These are phyloP conservation scores for Chenopodium formosanum DNA, from an alignment of 148 eudicot genomes.

Conservation along the genomic window DNA sequence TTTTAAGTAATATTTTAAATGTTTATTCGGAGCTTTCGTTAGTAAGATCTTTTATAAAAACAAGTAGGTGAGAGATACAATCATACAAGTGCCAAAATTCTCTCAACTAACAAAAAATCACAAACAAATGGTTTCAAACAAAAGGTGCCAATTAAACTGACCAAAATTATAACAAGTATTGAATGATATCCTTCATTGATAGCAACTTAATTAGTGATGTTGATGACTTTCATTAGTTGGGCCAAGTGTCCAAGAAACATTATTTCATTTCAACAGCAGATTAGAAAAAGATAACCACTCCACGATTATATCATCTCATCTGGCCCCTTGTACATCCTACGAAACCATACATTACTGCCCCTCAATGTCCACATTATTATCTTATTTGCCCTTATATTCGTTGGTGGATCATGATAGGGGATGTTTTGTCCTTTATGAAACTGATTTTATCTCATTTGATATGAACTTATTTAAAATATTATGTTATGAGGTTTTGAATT, in stretches of 20 bases:
- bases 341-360: too few relatives aligned
- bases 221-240: background rate
- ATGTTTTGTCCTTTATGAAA: too few relatives aligned
- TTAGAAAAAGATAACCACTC: background rate
- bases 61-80: background rate
- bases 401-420: background rate
- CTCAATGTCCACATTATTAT: too few relatives aligned
- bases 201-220: background rate
- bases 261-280: background rate
- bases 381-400: background rate
- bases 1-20: too few relatives aligned
- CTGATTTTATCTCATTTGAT: too few relatives aligned
- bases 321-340: too few relatives aligned
- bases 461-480: too few relatives aligned
- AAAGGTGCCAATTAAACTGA: background rate
- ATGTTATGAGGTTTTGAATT: too few relatives aligned
- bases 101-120: background rate
- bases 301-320: background rate
- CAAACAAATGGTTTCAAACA: background rate
- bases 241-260: background rate
- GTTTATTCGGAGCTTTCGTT: too few relatives aligned
- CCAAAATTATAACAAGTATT: background rate
- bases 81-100: background rate
- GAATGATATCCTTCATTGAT: background rate
- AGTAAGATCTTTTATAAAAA: background rate